phyloP scores from a whole-genome alignment of 169 alveolate species.

The Eimeria falciformis region DNA sequence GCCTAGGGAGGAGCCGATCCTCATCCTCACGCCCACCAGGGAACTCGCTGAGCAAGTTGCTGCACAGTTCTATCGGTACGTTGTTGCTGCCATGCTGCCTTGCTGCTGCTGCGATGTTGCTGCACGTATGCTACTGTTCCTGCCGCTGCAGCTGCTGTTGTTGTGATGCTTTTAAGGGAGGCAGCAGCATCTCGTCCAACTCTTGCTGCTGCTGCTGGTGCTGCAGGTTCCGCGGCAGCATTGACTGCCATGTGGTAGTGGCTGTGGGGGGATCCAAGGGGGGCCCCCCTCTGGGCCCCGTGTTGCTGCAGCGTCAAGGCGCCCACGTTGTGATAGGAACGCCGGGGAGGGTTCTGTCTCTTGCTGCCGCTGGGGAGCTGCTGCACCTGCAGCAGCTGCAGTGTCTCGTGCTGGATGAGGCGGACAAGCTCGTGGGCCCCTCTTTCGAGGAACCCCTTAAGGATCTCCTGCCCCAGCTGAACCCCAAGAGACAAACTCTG shows the following conservation, averaged over 20 bases:
- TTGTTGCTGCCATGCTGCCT: background rate
- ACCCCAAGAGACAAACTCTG: background rate
- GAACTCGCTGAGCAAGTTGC: conserved; percentile 94
- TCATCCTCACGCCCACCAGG: conserved; percentile 92
- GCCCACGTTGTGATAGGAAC: conserved; percentile 92
- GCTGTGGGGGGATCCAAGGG: conserved; percentile 20
- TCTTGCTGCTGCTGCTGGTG: background rate
- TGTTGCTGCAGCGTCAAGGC: conserved; percentile 32
- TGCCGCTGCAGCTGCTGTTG: background rate
- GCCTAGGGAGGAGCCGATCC: conserved; percentile 84
- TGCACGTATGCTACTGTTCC: conserved; percentile 82
- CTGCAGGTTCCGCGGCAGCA: conserved; percentile 18
- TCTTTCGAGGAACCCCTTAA: conserved; percentile 4
- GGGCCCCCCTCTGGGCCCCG: conserved; percentile 13
- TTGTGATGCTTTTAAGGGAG: background rate
- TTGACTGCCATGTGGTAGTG: conserved; percentile 9
- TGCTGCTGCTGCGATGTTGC: background rate
- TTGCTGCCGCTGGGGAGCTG: conserved; percentile 90
- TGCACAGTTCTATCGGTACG: conserved; percentile 4
- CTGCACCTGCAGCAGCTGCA: conserved; percentile 87
- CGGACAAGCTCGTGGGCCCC: conserved; percentile 86
- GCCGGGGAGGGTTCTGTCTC: conserved; percentile 94
- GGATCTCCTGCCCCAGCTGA: conserved; percentile 20
- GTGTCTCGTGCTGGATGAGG: conserved; percentile 92
- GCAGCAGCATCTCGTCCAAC: conserved; percentile 82